Percentiles rank a stretch among this genome's conserved stretches.
Evolutionary conservation across 2,329 filamentous ascomycete genomes (phyloP).

Genomic region (Cercospora canescens): DNA sequence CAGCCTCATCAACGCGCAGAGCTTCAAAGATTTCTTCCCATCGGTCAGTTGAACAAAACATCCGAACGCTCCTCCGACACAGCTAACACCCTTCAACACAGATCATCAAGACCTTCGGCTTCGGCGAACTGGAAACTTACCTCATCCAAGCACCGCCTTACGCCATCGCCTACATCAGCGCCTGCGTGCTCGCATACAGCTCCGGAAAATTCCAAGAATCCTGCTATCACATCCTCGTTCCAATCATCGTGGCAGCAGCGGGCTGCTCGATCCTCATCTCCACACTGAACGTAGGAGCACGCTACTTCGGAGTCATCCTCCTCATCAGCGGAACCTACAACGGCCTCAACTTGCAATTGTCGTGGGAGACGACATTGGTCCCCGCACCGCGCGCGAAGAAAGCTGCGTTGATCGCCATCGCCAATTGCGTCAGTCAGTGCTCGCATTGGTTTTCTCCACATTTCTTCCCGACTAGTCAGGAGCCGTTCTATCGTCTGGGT

Average conservation of each 20-base stretch:
- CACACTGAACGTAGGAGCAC: conserved; percentile 33
- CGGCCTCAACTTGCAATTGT: conserved; percentile 10
- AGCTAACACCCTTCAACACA: not conserved
- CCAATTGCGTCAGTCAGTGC: conserved; percentile 43
- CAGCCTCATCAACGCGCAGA: conserved; percentile 34
- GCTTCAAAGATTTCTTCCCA: conserved; percentile 38
- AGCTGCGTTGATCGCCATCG: conserved; percentile 46
- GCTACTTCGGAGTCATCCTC: conserved; percentile 35
- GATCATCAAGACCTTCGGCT: conserved; percentile 1
- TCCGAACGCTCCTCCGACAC: not conserved
- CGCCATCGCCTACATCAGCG: conserved; percentile 33
- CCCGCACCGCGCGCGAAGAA: conserved; percentile 44
- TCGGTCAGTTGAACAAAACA: conserved; percentile 27
- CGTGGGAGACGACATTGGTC: conserved; percentile 29
- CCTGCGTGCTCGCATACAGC: conserved; percentile 31
- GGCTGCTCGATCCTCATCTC: conserved; percentile 33
- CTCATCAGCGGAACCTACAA: conserved; percentile 41
- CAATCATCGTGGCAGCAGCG: conserved; percentile 27
- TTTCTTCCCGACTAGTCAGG: conserved; percentile 32
- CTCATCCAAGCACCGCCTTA: conserved; percentile 46
- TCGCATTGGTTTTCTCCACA: conserved; percentile 48
- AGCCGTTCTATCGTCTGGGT: not conserved
- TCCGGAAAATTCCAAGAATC: conserved; percentile 35
- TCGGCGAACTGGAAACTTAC: conserved; percentile 34
- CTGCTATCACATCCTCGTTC: conserved; percentile 13